Evolutionary conservation across 2,329 filamentous ascomycete species (phyloP), one percentile per base, ranked within the genome.

Genomic region (Alternaria gansuensis): DNA sequence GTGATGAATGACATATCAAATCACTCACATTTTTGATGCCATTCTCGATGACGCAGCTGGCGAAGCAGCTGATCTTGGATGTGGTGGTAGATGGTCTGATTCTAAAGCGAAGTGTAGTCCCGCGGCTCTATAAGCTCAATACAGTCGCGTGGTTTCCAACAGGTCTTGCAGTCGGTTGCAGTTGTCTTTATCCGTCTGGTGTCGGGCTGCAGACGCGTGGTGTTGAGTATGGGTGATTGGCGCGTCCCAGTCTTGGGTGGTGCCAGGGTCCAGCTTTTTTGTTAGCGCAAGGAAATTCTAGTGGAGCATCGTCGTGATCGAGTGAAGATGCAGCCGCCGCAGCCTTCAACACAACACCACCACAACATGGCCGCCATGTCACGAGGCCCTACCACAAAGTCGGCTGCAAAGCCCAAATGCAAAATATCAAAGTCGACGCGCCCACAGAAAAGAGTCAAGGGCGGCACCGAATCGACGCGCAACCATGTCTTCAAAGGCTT

Each of bases 401-500:
- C 63, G 24, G 55, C 57, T 45, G 36, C 54, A 14, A 63, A 58
- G 44, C 46, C 61, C 13, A 56, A 50, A 11, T 72, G 60, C 66
- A 73, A 69, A 26, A 23, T 57, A 24, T n/a, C 44, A 14, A 60
- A 60, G 31, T 36, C 55, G 74, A 64, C 67, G 73, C 66, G 77
- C 75, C 84, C 71, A 90, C 83, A 84, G 17, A 91, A 90, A 80
- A 84, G 82, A 50, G 72, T 84, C 64, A 92, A 90, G 75, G 84
- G 85, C 62, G 84, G 85, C 65, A 96, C 92, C 26, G 82, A 84
- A 50, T 91, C 93, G 67, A 88, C 89, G 62, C 93, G 92, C 74
- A 90, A 92, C 51, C 92, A 97, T 80, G 86, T 91, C 75, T 98
- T 92, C 87, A 90, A 97, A 80, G 90, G 91, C 63, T 98, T 98